Evolutionary conservation across 2,329 filamentous ascomycete species (phyloP), one percentile per base, ranked within the genome.

Genomic region (Penicillium sp.): DNA sequence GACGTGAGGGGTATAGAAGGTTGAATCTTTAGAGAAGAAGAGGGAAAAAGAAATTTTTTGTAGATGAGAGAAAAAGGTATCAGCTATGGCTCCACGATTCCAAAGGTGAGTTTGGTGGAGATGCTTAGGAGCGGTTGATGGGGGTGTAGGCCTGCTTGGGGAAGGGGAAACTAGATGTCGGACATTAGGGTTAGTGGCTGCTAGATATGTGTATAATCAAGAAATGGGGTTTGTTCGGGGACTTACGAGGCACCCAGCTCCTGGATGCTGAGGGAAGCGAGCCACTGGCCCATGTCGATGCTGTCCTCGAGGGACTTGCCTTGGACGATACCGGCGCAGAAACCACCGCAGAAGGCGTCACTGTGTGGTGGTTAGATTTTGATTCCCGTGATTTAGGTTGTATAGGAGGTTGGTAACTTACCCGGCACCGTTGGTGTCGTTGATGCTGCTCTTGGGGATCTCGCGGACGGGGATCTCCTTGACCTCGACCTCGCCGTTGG

Each of bases 211-310:
- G n/a, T n/a, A n/a, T n/a, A n/a, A n/a, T n/a, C n/a, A n/a, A n/a
- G n/a, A n/a, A n/a, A n/a, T n/a, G n/a, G n/a, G n/a, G n/a, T n/a
- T n/a, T n/a, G n/a, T n/a, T n/a, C n/a, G n/a, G n/a, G n/a, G n/a
- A 86, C 87, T 79, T 84, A 97, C 85, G 89, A 93, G 73, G 91
- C 90, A 63, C 93, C 93, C 62, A 96, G 77, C 75, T 97, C 90
- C 76, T 91, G 84, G 70, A 98, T 91, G 78, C 89, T 93, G 64
- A 95, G 77, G 66, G 85, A 85, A 43, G 93, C 93, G 59, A 98
- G 81, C 93, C 93, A 98, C 74, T 96, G 90, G 57, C 93, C 93
- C 80, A 93, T 87, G 70, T 96, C 87, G 61, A 98, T 79, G 64
- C 80, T 80, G 59, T 83, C 81, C 62, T 86, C 83, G 44, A 98